These are phyloP conservation scores for Cinnamomum micranthum DNA, from an alignment of 164 flowering plant genomes.

Conservation along the genomic window DNA sequence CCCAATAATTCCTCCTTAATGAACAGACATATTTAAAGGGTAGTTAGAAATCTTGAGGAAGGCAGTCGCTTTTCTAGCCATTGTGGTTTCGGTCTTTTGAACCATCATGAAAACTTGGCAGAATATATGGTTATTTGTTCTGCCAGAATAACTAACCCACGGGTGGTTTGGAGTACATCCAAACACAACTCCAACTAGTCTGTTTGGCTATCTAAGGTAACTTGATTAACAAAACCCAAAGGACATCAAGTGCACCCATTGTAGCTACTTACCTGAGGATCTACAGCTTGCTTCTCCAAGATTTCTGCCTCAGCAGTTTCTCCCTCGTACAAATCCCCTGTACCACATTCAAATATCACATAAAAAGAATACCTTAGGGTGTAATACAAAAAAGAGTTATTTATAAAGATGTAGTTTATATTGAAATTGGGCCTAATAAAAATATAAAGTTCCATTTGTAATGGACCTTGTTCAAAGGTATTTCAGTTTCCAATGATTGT, in stretches of 20 bases:
- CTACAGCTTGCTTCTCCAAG: slow-evolving; percentile 30
- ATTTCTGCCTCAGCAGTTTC: slow-evolving; percentile 35
- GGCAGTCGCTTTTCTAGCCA: too few relatives aligned
- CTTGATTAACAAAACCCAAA: background rate
- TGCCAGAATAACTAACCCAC: background rate
- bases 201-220: background rate
- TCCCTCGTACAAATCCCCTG: slow-evolving; percentile 25
- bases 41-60: background rate
- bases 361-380: background rate
- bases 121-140: background rate
- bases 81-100: too few relatives aligned
- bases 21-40: background rate
- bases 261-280: slow-evolving; percentile 40
- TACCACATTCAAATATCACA: slow-evolving; percentile 1
- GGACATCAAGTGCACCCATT: background rate
- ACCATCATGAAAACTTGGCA: too few relatives aligned
- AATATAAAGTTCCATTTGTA: too few relatives aligned
- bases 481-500: too few relatives aligned
- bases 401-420: background rate
- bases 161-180: background rate
- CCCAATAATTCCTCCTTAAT: too few relatives aligned
- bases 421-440: too few relatives aligned
- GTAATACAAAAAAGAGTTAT: background rate
- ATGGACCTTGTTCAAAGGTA: too few relatives aligned
- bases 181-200: background rate